Evolutionary conservation across 139 green algal species (phyloP).

Genomic region (Trebouxia sp.): DNA sequence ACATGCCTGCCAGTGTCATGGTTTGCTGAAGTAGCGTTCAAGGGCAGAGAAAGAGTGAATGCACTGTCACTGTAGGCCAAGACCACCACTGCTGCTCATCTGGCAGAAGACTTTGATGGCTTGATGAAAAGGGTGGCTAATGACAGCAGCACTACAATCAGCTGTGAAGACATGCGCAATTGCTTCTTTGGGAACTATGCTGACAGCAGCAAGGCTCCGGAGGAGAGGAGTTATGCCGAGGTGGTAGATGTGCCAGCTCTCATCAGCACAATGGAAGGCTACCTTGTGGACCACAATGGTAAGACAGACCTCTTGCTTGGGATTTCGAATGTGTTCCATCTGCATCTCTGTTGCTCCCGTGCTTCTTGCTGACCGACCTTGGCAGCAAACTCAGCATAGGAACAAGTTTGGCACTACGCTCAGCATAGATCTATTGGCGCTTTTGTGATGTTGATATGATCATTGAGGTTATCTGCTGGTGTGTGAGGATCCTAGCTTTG

Average conservation of each 20-base stretch:
- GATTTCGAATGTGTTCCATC: too few relatives aligned
- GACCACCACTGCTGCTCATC: conserved; percentile 12
- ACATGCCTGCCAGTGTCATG: too few relatives aligned
- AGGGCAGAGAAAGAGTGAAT: neutral
- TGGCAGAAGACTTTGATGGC: conserved; percentile 42
- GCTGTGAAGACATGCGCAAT: conserved; percentile 56
- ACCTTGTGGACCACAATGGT: conserved; percentile 73
- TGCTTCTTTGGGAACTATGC: conserved; percentile 83
- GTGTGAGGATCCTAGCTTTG: too few relatives aligned
- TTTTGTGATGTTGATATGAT: neutral
- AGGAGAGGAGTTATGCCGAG: conserved; percentile 59
- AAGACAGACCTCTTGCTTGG: neutral
- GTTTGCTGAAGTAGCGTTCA: neutral
- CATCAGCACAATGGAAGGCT: conserved; percentile 65
- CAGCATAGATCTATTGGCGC: neutral
- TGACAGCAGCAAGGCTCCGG: conserved; percentile 47
- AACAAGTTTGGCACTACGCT: neutral
- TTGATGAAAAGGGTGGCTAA: conserved; percentile 42
- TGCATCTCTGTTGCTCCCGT: too few relatives aligned
- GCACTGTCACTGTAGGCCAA: conserved; percentile 30
- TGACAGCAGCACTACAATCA: conserved; percentile 19
- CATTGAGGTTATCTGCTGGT: too few relatives aligned
- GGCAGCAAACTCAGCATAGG: neutral
- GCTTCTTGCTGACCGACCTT: too few relatives aligned
- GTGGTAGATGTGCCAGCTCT: conserved; percentile 42